Conservation (phyloP, 441 rosid genomes). For the Flueggea neowawraea region DNA sequence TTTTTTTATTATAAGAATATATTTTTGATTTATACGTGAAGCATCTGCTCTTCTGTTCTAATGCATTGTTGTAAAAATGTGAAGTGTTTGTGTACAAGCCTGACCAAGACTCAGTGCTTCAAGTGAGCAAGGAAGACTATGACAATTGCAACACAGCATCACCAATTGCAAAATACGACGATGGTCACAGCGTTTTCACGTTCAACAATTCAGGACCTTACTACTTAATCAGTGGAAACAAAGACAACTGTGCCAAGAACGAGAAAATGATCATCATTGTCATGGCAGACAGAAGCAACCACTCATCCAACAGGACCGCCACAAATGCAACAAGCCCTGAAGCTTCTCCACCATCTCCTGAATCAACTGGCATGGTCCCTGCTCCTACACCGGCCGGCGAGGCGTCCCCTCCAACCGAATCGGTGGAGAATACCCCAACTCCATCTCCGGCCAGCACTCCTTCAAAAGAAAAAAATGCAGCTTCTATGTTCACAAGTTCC, state of each 20-base stretch:
- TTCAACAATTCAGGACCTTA: constrained; percentile 55
- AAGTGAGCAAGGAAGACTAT: constrained; percentile 57
- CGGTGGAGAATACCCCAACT: constrained; percentile 34
- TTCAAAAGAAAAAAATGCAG: constrained; percentile 21
- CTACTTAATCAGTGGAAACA: constrained; percentile 83
- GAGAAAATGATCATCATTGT: constrained; percentile 62
- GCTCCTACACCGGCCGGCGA: constrained; percentile 52
- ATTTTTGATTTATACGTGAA: background rate
- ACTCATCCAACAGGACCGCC: constrained; percentile 15
- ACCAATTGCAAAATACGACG: constrained; percentile 36
- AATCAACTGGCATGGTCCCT: constrained; percentile 13
- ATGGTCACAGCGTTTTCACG: constrained; percentile 62
- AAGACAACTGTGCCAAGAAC: constrained; percentile 58
- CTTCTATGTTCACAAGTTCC: constrained; percentile 28
- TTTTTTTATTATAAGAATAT: background rate
- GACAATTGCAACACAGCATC: constrained; percentile 49
- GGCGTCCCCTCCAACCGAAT: constrained; percentile 46
- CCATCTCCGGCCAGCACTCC: constrained; percentile 36
- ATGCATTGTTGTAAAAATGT: background rate
- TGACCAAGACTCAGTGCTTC: constrained; percentile 67
- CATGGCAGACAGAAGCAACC: constrained; percentile 64
- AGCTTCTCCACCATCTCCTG: constrained; percentile 37
- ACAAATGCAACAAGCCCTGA: constrained; percentile 5
- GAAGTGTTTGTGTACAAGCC: constrained; percentile 65
- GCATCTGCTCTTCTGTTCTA: no score